Evolutionary conservation across 306 rosid species (phyloP).

Genomic region (Urtica urens): DNA sequence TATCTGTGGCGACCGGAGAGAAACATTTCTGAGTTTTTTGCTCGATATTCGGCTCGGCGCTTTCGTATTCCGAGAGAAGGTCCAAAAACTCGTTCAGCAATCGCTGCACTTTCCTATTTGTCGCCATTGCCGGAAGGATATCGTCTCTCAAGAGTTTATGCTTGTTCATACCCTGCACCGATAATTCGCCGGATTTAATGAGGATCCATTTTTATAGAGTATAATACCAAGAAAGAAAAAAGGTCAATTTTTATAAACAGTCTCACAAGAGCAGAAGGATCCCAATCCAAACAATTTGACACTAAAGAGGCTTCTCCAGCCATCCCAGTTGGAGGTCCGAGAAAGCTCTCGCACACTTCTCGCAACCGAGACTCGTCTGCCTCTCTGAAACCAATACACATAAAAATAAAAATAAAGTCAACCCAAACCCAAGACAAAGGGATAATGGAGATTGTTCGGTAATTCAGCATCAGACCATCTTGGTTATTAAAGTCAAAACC

Average conservation of each 20-base stretch:
- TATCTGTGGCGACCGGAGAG: conserved; percentile 14
- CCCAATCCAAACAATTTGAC: conserved; percentile 63
- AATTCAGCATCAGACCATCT: not conserved
- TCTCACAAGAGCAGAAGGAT: conserved; percentile 86
- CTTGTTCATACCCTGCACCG: conserved; percentile 75
- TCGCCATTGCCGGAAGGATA: conserved; percentile 94
- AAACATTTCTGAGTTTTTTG: conserved; percentile 23
- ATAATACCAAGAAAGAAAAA: not conserved
- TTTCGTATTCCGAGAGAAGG: conserved; percentile 66
- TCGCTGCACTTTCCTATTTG: conserved; percentile 93
- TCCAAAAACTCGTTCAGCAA: conserved; percentile 92
- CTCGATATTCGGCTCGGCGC: conserved; percentile 30
- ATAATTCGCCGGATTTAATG: not conserved
- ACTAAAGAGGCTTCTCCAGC: conserved; percentile 42
- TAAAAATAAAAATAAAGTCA: not conserved
- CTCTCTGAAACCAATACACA: conserved; percentile 72
- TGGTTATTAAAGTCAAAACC: no score
- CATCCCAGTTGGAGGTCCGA: conserved; percentile 99
- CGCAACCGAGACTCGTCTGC: conserved; percentile 92
- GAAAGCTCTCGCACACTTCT: conserved; percentile 90
- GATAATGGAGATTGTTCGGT: not conserved
- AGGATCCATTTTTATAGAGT: not conserved
- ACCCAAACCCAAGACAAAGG: not conserved
- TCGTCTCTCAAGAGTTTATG: conserved; percentile 88
- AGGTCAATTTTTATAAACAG: not conserved